phyloP scores from a whole-genome alignment of 2,329 filamentous ascomycete genomes.

The Tolypocladium pustulatum region DNA sequence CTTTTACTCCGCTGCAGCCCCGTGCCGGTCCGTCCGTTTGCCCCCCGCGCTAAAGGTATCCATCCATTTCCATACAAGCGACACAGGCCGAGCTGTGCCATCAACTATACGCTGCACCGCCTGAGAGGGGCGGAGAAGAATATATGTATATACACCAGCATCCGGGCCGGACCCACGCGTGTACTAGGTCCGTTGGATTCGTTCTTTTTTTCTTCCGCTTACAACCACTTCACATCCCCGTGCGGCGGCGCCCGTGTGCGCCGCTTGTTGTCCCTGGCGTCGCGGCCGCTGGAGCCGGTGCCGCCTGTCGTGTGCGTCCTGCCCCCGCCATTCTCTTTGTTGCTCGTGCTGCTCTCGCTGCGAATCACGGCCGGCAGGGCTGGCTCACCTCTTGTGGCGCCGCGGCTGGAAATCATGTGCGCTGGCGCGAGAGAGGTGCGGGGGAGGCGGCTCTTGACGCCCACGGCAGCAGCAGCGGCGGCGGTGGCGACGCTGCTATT shows the following conservation, averaged over 20 bases:
- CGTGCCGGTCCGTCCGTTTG: background rate
- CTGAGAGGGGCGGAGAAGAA: background rate
- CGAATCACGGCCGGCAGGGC: conserved; percentile 20
- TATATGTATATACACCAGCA: background rate
- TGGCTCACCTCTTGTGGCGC: conserved; percentile 8
- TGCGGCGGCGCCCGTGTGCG: background rate
- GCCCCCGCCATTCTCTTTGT: conserved; percentile 23
- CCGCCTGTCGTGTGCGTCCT: background rate
- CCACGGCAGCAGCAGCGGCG: background rate
- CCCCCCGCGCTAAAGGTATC: background rate
- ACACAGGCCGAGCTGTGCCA: background rate
- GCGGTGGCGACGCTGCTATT: conserved; percentile 4
- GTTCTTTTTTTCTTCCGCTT: no score
- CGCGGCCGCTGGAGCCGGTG: background rate
- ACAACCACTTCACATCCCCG: background rate
- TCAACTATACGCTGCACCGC: background rate
- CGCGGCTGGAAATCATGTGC: conserved; percentile 8
- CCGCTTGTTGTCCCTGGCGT: background rate
- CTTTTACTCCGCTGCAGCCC: background rate
- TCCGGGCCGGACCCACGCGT: background rate
- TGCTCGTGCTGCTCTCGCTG: conserved; percentile 27
- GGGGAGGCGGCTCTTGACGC: conserved; percentile 27
- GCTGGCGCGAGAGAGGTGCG: conserved; percentile 22
- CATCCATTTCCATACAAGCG: background rate
- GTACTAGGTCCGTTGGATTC: background rate